Conservation (phyloP, 2,329 filamentous ascomycete species). For the Cladosporium sp. region DNA sequence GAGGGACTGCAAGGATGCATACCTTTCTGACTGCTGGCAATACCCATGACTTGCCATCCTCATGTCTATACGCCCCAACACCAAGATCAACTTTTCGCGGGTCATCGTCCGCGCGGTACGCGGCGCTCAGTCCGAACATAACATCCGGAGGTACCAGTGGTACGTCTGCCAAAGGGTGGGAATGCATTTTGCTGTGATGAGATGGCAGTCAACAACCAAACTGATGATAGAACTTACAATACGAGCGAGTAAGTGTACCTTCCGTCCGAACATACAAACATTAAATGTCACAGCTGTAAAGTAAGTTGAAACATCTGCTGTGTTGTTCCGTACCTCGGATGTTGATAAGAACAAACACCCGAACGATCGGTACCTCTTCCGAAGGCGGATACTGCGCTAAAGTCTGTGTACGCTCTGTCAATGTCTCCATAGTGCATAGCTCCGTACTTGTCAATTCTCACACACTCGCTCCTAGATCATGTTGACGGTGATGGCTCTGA, state of each 20-base stretch:
- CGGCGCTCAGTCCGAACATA: conserved; percentile 87
- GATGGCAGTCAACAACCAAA: background rate
- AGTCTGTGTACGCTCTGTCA: background rate
- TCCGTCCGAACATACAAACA: background rate
- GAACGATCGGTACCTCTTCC: background rate
- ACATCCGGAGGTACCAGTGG: conserved; percentile 89
- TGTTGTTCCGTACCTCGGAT: background rate
- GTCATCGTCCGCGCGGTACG: conserved; percentile 75
- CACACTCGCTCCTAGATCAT: too few species aligned
- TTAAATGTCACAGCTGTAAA: background rate
- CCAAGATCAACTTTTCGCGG: conserved; percentile 89
- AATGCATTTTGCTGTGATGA: background rate
- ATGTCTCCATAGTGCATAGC: background rate
- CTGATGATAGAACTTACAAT: background rate
- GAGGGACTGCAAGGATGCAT: conserved; percentile 32
- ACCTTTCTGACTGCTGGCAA: conserved; percentile 96
- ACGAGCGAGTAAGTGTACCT: background rate
- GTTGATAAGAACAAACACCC: background rate
- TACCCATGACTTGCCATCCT: conserved; percentile 96
- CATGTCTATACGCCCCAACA: conserved; percentile 90
- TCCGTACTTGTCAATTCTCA: background rate
- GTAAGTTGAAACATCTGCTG: background rate
- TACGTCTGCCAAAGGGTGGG: background rate
- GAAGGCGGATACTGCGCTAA: background rate
- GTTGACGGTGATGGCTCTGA: too few species aligned